phyloP scores from a whole-genome alignment of 768 basidiomycete genomes.

The Calvatia gigantea region DNA sequence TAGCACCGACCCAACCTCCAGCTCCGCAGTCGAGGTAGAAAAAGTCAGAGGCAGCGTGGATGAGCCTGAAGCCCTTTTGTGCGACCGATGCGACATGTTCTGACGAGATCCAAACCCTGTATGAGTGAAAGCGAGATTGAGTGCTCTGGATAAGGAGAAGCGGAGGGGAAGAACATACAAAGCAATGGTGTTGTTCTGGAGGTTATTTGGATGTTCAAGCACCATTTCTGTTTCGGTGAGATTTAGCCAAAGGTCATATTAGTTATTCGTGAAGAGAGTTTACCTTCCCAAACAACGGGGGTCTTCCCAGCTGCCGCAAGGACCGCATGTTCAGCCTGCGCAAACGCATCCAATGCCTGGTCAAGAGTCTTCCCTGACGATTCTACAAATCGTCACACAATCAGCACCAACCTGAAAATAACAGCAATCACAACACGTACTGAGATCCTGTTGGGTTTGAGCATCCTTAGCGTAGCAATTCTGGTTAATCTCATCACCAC shows the following conservation, averaged over 20 bases:
- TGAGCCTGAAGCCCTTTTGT: constrained; percentile 51
- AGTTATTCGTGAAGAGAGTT: constrained; percentile 3
- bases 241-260: not conserved
- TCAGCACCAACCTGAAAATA: not conserved
- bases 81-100: constrained; percentile 54
- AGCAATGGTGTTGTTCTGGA: constrained; percentile 47
- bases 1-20: constrained; percentile 65
- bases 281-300: constrained; percentile 79
- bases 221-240: constrained; percentile 62
- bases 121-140: not conserved
- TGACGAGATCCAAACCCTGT: constrained; percentile 74
- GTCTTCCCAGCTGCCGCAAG: constrained; percentile 58
- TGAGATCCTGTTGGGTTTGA: constrained; percentile 53
- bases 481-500: constrained; percentile 78
- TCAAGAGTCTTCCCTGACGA: constrained; percentile 49
- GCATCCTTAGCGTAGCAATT: constrained; percentile 62
- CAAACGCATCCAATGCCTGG: constrained; percentile 62
- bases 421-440: constrained; percentile 18
- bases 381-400: constrained; percentile 17
- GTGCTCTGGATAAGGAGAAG: not conserved
- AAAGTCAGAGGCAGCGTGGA: constrained; percentile 73
- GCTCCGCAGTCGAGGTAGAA: constrained; percentile 82
- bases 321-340: constrained; percentile 50
- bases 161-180: constrained; percentile 38
- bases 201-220: constrained; percentile 42